Evolutionary conservation across 1,284 basidiomycete species (phyloP).

Genomic region (Grifola frondosa): DNA sequence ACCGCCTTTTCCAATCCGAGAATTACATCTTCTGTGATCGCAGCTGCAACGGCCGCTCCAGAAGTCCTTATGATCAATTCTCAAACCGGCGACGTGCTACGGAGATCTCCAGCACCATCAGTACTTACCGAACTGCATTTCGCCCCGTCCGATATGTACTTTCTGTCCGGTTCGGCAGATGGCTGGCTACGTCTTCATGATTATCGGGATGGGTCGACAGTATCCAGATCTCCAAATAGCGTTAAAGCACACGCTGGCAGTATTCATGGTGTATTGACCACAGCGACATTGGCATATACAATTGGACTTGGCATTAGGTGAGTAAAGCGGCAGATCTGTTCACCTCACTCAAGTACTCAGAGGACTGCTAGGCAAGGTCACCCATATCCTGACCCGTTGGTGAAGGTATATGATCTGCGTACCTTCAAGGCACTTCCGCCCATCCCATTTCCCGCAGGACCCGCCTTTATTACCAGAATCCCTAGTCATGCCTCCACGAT

Average conservation of each 20-base stretch:
- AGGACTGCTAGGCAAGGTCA: slow-evolving; percentile 71
- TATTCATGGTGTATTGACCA: slow-evolving; percentile 79
- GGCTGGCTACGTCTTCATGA: slow-evolving; percentile 87
- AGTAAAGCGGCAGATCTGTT: slow-evolving; percentile 11
- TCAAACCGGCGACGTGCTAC: slow-evolving; percentile 67
- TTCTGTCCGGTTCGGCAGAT: slow-evolving; percentile 81
- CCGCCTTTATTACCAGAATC: slow-evolving; percentile 83
- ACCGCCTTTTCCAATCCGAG: slow-evolving; percentile 61
- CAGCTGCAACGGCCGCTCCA: slow-evolving; percentile 61
- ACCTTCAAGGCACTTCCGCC: slow-evolving; percentile 80
- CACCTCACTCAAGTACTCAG: slow-evolving; percentile 5
- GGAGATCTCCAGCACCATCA: slow-evolving; percentile 56
- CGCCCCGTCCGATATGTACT: slow-evolving; percentile 48
- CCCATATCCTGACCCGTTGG: slow-evolving; percentile 87
- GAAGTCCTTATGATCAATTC: slow-evolving; percentile 76
- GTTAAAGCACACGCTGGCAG: slow-evolving; percentile 81
- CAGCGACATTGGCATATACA: slow-evolving; percentile 79
- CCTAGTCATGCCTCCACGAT: slow-evolving; percentile 81
- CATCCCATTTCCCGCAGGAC: slow-evolving; percentile 85
- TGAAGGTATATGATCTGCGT: slow-evolving; percentile 91
- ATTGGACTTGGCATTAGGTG: slow-evolving; percentile 87
- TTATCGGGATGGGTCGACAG: slow-evolving; percentile 59
- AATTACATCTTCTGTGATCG: slow-evolving; percentile 54
- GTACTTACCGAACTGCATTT: slow-evolving; percentile 65
- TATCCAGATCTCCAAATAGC: slow-evolving; percentile 40